Conservation (phyloP, 2,329 filamentous ascomycete species). For the Diaporthe sp. region DNA sequence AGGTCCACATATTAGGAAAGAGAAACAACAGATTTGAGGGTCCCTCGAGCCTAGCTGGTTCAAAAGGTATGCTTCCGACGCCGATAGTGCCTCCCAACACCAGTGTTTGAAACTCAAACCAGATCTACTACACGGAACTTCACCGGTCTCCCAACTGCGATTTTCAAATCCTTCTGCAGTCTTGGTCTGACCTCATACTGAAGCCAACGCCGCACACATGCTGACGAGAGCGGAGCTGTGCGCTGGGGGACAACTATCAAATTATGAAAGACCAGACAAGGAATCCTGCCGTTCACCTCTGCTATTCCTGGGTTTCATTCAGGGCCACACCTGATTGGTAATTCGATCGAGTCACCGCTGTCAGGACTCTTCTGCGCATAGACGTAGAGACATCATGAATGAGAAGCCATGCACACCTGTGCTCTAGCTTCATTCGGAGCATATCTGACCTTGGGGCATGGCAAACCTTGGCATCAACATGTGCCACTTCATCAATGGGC, state of each 20-base stretch:
- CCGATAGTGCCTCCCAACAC: too few relatives aligned
- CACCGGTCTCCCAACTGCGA: background rate
- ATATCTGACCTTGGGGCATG: background rate
- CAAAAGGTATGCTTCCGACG: background rate
- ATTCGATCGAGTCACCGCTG: background rate
- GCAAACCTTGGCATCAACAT: background rate
- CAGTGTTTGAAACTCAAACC: background rate
- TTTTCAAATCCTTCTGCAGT: background rate
- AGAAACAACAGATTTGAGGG: background rate
- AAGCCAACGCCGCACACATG: background rate
- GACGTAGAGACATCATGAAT: background rate
- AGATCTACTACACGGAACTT: background rate
- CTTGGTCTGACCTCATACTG: background rate
- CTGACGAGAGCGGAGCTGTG: background rate
- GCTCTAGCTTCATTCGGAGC: background rate
- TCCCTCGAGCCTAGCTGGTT: background rate
- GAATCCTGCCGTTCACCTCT: background rate
- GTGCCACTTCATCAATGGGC: background rate
- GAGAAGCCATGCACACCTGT: background rate
- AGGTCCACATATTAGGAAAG: background rate
- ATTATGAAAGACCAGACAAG: too few relatives aligned
- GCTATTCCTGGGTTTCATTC: background rate
- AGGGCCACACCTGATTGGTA: background rate
- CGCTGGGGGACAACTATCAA: too few relatives aligned
- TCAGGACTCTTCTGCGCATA: background rate